Evolutionary conservation across 2,329 filamentous ascomycete species (phyloP).

Genomic region (Claviceps africana): DNA sequence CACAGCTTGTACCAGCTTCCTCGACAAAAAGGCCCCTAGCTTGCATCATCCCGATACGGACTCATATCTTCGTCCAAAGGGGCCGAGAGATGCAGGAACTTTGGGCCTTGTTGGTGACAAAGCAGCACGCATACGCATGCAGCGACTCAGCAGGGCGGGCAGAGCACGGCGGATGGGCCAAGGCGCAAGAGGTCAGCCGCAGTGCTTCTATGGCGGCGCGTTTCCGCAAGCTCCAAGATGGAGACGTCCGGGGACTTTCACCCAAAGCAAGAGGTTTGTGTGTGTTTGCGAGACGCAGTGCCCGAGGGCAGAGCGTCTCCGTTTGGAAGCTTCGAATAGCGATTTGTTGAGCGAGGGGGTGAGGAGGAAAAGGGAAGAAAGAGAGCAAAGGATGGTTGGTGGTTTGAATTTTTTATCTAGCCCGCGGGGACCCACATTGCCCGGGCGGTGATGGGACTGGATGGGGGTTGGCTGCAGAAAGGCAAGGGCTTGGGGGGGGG

Average conservation of each 20-base stretch:
- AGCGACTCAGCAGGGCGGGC: slow-evolving; percentile 29
- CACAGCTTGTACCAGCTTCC: slow-evolving; percentile 9
- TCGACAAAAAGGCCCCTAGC: slow-evolving; percentile 5
- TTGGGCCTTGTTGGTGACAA: neutral
- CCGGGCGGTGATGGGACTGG: too few relatives aligned
- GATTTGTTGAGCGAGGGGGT: slow-evolving; percentile 97
- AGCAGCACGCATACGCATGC: slow-evolving; percentile 20
- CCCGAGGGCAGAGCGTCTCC: slow-evolving; percentile 35
- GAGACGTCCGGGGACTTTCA: slow-evolving; percentile 99
- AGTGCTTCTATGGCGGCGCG: slow-evolving; percentile 99
- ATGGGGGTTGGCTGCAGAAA: too few relatives aligned
- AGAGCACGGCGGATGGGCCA: slow-evolving; percentile 30
- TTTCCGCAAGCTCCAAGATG: slow-evolving; percentile 58
- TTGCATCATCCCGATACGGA: slow-evolving; percentile 33
- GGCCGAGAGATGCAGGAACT: slow-evolving; percentile 23
- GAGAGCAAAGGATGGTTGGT: slow-evolving; percentile 1
- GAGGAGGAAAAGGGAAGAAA: slow-evolving; percentile 22
- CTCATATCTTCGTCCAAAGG: slow-evolving; percentile 80
- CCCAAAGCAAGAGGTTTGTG: slow-evolving; percentile 59
- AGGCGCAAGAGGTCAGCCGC: slow-evolving; percentile 67
- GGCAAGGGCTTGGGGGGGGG: too few relatives aligned
- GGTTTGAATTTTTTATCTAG: slow-evolving; percentile 15
- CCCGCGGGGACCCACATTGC: slow-evolving; percentile 10
- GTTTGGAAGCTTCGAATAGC: slow-evolving; percentile 99
- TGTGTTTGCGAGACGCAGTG: slow-evolving; percentile 20